Evolutionary conservation across 1,284 basidiomycete species (phyloP), one percentile per base, ranked within the genome.

Genomic region (Pyrrhoderma lamaoense): DNA sequence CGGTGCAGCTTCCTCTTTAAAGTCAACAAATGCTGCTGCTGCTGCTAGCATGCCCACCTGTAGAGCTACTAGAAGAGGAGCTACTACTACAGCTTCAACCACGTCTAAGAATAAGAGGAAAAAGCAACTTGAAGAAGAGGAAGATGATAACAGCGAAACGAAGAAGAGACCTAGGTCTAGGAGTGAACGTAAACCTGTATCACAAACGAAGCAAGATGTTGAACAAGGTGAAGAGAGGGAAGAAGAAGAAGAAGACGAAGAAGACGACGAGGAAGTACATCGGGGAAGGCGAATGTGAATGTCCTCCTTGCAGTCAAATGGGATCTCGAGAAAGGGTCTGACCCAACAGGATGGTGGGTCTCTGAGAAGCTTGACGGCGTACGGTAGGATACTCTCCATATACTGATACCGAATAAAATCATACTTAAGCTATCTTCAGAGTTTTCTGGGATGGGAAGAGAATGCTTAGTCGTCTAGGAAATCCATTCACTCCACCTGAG

Each of bases 321-420:
- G 76, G 77, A 77, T 51, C 52, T 79, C 5, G 74, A 77, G 11
- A 73, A 61, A 8, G 77, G 76, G 0, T 65, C 69, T 40, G 80
- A 83, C 58, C 80, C 80, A 0, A 74, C 72, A 8, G 79, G 77
- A 0, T 83, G 77, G 77, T 83, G 80, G 80, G 72, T 83, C 23
- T 81, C 79, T 19, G 82, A 85, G 60, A 84, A 81, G 59, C 62
- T 81, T 49, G 77, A 79, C 60, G 77, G 78, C 48, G 77, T 81
- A 37, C 65, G 73, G 73, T 75, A 56, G n/a, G 69, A 39, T n/a
- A 8, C 49, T 23, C 11, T 40, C 5, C 48, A 18, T 37, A 42
- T 16, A 27, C 37, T 16, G 8, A 3, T 27, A n/a, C 31, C 19
- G 46, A 19, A 19, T 11, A 52, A 13, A 35, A 5, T 1, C 5